Conservation (phyloP, 2,329 filamentous ascomycete genomes). For the Whalleya microplaca region DNA sequence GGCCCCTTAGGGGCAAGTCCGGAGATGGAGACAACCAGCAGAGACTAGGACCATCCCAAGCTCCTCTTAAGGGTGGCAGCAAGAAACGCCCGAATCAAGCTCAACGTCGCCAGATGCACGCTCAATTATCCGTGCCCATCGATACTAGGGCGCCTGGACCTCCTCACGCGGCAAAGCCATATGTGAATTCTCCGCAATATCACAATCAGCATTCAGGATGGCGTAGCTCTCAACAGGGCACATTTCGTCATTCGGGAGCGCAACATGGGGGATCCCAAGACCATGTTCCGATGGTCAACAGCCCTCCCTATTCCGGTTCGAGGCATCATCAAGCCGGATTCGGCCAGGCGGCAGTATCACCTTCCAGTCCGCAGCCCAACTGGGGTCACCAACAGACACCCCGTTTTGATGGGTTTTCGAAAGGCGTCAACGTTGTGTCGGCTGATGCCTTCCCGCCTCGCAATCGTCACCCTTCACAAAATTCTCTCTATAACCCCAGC, state of each 20-base stretch:
- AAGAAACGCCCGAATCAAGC: constrained; percentile 65
- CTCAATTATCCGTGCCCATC: constrained; percentile 60
- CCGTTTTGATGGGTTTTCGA: constrained; percentile 16
- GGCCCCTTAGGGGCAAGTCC: constrained; percentile 6
- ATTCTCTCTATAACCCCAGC: constrained; percentile 37
- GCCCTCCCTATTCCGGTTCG: constrained; percentile 10
- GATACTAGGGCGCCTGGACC: constrained; percentile 43
- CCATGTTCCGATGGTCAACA: constrained; percentile 4
- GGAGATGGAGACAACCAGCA: constrained; percentile 4
- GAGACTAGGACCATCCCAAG: constrained; percentile 9
- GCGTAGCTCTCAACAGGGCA: constrained; percentile 25
- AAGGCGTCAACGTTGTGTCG: constrained; percentile 28
- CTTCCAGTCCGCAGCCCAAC: constrained; percentile 20
- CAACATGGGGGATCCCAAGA: constrained; percentile 23
- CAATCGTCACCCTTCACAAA: constrained; percentile 27
- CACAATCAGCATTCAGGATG: constrained; percentile 28
- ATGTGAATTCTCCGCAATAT: constrained; percentile 38
- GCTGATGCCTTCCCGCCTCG: constrained; percentile 32
- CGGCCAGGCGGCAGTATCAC: constrained; percentile 14
- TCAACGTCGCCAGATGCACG: constrained; percentile 64
- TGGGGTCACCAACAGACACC: constrained; percentile 30
- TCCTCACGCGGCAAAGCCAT: constrained; percentile 34
- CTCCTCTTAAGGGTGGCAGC: constrained; percentile 32
- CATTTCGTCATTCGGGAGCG: constrained; percentile 37
- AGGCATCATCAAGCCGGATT: constrained; percentile 22